phyloP scores from a whole-genome alignment of 257 asterid species.

The Plantago elongata region DNA sequence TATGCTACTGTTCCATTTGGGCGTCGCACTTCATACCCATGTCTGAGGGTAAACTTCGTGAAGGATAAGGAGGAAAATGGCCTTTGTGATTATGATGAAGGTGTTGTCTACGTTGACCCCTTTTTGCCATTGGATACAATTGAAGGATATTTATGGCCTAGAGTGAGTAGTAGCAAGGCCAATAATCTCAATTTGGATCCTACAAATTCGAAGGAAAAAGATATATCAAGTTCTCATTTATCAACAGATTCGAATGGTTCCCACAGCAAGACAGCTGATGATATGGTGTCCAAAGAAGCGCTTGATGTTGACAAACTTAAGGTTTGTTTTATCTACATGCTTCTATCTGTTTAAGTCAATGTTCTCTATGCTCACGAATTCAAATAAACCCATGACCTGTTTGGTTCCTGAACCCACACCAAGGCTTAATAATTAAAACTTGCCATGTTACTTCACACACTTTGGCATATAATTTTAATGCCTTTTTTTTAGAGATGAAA shows the following conservation, averaged over 20 bases:
- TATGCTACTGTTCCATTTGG: constrained; percentile 73
- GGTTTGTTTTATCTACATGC: constrained; percentile 26
- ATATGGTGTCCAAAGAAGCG: constrained; percentile 28
- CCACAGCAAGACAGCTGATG: constrained; percentile 31
- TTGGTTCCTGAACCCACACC: too few species aligned
- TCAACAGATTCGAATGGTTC: constrained; percentile 39
- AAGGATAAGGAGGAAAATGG: constrained; percentile 51
- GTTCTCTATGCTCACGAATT: neutral
- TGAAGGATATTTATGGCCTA: constrained; percentile 61
- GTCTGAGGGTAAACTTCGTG: constrained; percentile 72
- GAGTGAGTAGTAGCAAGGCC: constrained; percentile 38
- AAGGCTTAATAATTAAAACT: too few species aligned
- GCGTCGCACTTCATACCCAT: constrained; percentile 60
- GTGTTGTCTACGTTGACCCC: constrained; percentile 74
- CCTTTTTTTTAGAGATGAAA: too few species aligned
- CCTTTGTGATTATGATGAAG: constrained; percentile 49
- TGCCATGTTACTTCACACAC: too few species aligned
- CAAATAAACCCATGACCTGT: too few species aligned
- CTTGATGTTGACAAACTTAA: constrained; percentile 33
- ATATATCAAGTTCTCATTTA: constrained; percentile 30
- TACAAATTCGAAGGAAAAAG: constrained; percentile 32
- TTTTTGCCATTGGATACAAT: constrained; percentile 64
- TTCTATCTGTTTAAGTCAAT: constrained; percentile 10
- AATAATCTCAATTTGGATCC: constrained; percentile 26
- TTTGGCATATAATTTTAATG: too few species aligned